Percentiles rank a stretch among this genome's conserved stretches.
Conservation (phyloP, 1,139 yeast species). For the Kurtzmaniella quercitrusa region DNA sequence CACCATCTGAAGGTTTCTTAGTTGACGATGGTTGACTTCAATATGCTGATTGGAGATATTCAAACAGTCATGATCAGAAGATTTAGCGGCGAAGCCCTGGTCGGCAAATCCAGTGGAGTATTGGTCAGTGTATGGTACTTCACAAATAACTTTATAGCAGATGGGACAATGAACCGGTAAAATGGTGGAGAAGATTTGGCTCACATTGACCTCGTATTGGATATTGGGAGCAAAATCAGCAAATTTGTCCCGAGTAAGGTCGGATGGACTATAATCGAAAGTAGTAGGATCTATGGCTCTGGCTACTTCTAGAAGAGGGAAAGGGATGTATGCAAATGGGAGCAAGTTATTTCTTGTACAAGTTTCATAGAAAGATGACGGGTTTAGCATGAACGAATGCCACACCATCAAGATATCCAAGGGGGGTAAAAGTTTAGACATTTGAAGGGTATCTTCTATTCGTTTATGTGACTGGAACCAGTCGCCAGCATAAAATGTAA, state of each 20-base stretch:
- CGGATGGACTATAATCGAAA: constrained; percentile 16
- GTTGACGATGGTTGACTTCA: constrained; percentile 14
- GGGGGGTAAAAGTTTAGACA: constrained; percentile 21
- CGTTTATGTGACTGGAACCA: neutral
- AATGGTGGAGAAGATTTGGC: neutral
- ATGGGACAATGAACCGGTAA: constrained; percentile 14
- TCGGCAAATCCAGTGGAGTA: constrained; percentile 21
- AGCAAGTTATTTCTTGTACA: constrained; percentile 19
- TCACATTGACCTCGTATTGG: neutral
- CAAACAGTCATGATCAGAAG: constrained; percentile 8
- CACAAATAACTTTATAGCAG: constrained; percentile 11
- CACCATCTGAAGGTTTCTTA: constrained; percentile 18
- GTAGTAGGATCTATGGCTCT: constrained; percentile 19
- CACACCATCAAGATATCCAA: constrained; percentile 37
- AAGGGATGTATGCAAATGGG: constrained; percentile 19
- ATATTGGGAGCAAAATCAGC: neutral
- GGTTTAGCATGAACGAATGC: constrained; percentile 24
- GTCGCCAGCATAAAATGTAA: neutral
- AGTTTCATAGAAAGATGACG: constrained; percentile 23
- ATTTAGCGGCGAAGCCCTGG: constrained; percentile 9
- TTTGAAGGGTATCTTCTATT: neutral
- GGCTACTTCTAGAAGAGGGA: constrained; percentile 21
- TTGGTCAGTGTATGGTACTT: constrained; percentile 14
- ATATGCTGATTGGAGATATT: neutral
- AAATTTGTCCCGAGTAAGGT: neutral